Evolutionary conservation across 2,329 filamentous ascomycete species (phyloP).

Genomic region (Trichoderma sp.): DNA sequence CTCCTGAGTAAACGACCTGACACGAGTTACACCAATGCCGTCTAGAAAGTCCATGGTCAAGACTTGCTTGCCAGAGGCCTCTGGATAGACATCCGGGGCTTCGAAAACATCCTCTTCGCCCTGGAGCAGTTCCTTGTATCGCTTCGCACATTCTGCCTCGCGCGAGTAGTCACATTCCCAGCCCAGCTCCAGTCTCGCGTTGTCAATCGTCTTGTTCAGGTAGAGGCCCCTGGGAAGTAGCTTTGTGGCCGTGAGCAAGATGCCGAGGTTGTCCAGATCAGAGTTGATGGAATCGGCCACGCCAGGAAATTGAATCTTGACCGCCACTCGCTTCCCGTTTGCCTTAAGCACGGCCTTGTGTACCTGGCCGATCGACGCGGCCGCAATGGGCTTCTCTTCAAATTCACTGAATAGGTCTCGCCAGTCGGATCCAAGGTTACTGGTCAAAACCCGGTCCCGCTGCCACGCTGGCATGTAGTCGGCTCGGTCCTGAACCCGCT

Average conservation of each 20-base stretch:
- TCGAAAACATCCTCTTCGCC: slow-evolving; percentile 67
- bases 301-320: slow-evolving; percentile 97
- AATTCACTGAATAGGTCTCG: slow-evolving; percentile 78
- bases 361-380: slow-evolving; percentile 95
- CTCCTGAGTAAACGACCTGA: slow-evolving; percentile 69
- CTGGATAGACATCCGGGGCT: slow-evolving; percentile 72
- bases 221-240: slow-evolving; percentile 89
- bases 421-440: slow-evolving; percentile 82
- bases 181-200: slow-evolving; percentile 83
- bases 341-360: slow-evolving; percentile 79
- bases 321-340: slow-evolving; percentile 73
- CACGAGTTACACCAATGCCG: slow-evolving; percentile 80
- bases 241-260: slow-evolving; percentile 85
- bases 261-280: slow-evolving; percentile 86
- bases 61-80: slow-evolving; percentile 81
- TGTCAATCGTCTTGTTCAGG: slow-evolving; percentile 95
- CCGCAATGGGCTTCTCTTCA: slow-evolving; percentile 87
- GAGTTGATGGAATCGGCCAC: slow-evolving; percentile 96
- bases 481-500: slow-evolving; percentile 91
- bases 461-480: slow-evolving; percentile 98
- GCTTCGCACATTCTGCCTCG: slow-evolving; percentile 75
- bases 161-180: slow-evolving; percentile 97
- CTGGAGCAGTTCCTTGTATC: slow-evolving; percentile 71
- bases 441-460: slow-evolving; percentile 74
- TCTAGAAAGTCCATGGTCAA: slow-evolving; percentile 91